These are phyloP conservation scores for Lithospermum erythrorhizon DNA, from an alignment of 257 asterid species.

Conservation along the genomic window DNA sequence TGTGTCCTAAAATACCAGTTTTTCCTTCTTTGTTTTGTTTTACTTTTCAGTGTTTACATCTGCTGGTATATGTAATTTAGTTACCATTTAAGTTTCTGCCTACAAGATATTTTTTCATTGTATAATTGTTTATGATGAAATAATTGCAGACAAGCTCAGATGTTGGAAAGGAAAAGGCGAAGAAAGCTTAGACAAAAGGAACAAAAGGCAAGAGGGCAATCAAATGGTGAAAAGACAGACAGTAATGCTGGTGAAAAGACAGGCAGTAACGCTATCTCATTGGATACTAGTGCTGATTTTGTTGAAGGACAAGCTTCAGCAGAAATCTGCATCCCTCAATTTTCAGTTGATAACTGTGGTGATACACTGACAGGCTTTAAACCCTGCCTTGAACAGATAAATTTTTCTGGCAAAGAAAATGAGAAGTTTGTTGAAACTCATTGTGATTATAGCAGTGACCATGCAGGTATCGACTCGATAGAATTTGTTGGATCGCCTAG, in stretches of 20 bases:
- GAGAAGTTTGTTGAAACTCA: slow-evolving; percentile 31
- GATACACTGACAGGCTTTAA: slow-evolving; percentile 22
- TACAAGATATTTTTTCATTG: not conserved
- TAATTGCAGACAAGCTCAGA: slow-evolving; percentile 43
- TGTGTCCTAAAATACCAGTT: not conserved
- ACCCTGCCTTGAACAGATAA: slow-evolving; percentile 22
- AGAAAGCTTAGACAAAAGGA: slow-evolving; percentile 80
- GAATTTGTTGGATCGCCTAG: slow-evolving; percentile 30
- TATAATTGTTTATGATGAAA: not conserved
- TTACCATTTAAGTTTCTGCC: not conserved
- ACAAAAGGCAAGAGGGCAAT: slow-evolving; percentile 53
- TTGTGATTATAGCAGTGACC: slow-evolving; percentile 22
- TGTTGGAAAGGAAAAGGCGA: slow-evolving; percentile 63
- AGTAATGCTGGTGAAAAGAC: not conserved
- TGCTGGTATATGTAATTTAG: not conserved
- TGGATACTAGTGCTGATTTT: slow-evolving; percentile 21
- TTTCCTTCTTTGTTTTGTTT: not conserved
- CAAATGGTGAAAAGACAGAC: slow-evolving; percentile 10
- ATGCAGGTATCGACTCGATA: slow-evolving; percentile 20
- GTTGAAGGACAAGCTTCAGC: slow-evolving; percentile 30
- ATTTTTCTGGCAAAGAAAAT: slow-evolving; percentile 32
- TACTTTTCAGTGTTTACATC: no score
- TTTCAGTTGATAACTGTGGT: slow-evolving; percentile 30
- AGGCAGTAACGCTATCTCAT: not conserved
- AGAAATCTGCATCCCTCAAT: slow-evolving; percentile 34